A percentile compares a stretch with the other conserved stretches of the same genome.
These are phyloP conservation scores for Lanmaoa pseudosensibilis DNA, from an alignment of 768 basidiomycete species.

Conservation along the genomic window DNA sequence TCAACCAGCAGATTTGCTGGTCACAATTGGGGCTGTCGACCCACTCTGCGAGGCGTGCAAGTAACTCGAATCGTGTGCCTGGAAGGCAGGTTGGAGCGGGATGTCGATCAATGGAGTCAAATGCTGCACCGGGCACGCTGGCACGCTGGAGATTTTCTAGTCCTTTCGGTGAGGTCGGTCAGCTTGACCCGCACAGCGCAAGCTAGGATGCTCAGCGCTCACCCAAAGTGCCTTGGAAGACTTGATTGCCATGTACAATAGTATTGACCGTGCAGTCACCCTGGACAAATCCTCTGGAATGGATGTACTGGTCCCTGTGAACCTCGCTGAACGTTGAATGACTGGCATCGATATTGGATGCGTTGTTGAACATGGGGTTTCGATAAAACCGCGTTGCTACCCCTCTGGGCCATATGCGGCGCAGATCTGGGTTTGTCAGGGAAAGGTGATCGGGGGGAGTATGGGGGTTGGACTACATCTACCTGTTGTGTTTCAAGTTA, in stretches of 20 bases:
- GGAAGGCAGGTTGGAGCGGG: slow-evolving; percentile 11
- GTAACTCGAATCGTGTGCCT: slow-evolving; percentile 19
- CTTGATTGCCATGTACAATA: slow-evolving; percentile 22
- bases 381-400: background rate
- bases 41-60: slow-evolving; percentile 16
- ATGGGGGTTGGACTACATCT: no score
- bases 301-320: slow-evolving; percentile 17
- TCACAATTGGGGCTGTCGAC: slow-evolving; percentile 5
- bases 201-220: slow-evolving; percentile 7
- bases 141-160: slow-evolving; percentile 14
- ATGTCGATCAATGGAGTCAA: slow-evolving; percentile 20
- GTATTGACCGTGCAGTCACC: slow-evolving; percentile 17
- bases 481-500: no score
- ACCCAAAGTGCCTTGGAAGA: slow-evolving; percentile 13
- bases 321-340: slow-evolving; percentile 24
- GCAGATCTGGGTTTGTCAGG: no score
- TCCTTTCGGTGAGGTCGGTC: slow-evolving; percentile 3
- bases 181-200: background rate
- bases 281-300: slow-evolving; percentile 8
- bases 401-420: no score
- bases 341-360: slow-evolving; percentile 21
- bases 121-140: slow-evolving; percentile 14
- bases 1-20: slow-evolving; percentile 24
- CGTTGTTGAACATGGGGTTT: slow-evolving; percentile 18
- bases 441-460: no score